These are phyloP conservation scores for Fusarium chuoi DNA, from an alignment of 2,329 filamentous ascomycete species.

Conservation along the genomic window DNA sequence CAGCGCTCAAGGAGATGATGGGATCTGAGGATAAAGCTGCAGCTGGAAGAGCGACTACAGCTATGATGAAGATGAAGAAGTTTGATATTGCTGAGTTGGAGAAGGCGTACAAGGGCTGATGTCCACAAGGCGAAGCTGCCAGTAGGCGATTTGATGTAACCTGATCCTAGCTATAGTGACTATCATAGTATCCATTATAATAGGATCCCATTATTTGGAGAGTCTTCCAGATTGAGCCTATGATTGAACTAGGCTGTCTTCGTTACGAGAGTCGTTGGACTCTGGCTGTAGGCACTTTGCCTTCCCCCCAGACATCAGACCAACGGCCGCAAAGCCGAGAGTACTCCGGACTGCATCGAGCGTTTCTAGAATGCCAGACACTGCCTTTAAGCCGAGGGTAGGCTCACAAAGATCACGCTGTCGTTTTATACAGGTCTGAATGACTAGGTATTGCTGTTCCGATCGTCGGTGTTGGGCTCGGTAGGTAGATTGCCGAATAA, in stretches of 20 bases:
- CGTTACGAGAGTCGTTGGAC: background rate
- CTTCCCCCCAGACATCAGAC: background rate
- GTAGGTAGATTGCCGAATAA: constrained; percentile 12
- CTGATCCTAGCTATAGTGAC: background rate
- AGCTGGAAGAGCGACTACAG: constrained; percentile 44
- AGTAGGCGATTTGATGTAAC: background rate
- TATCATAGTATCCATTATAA: background rate
- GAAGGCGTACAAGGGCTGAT: constrained; percentile 45
- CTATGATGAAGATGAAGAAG: constrained; percentile 58
- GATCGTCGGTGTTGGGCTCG: constrained; percentile 5
- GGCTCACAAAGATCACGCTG: background rate
- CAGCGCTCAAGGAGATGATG: constrained; percentile 49
- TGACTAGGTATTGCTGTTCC: constrained; percentile 1
- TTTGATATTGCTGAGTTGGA: constrained; percentile 53
- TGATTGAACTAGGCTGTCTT: background rate
- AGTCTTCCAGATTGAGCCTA: background rate
- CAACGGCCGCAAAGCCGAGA: background rate
- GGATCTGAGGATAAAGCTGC: constrained; percentile 49
- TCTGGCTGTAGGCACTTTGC: background rate
- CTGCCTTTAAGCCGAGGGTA: background rate
- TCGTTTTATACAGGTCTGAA: background rate
- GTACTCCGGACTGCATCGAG: background rate
- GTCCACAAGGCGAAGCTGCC: background rate
- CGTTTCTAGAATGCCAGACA: background rate
- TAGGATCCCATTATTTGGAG: background rate